A percentile compares a stretch with the other conserved stretches of the same genome.
Evolutionary conservation across 2,329 filamentous ascomycete species (phyloP).

Genomic region (Clarireedia hainanense): DNA sequence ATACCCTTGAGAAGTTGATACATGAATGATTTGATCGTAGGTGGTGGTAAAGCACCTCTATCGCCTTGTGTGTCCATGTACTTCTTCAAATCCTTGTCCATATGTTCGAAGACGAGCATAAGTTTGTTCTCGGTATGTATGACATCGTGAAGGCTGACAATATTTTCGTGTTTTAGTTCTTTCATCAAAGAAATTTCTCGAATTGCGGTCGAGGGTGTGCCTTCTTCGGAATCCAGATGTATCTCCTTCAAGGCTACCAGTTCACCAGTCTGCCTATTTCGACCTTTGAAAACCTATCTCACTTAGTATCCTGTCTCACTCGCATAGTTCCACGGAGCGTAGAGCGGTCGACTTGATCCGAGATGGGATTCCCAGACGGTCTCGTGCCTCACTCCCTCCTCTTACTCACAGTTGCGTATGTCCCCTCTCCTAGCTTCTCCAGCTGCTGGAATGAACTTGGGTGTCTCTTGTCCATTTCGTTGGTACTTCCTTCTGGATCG

Average conservation of each 20-base stretch:
- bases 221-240: slow-evolving; percentile 96
- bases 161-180: slow-evolving; percentile 97
- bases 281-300: slow-evolving; percentile 87
- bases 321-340: no score
- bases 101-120: slow-evolving; percentile 98
- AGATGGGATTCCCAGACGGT: no score
- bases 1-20: slow-evolving; percentile 93
- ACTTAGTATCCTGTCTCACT: slow-evolving; percentile 17
- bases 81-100: slow-evolving; percentile 97
- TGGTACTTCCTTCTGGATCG: slow-evolving; percentile 17
- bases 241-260: slow-evolving; percentile 97
- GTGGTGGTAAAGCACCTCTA: slow-evolving; percentile 77
- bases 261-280: slow-evolving; percentile 93
- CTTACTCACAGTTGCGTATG: slow-evolving; percentile 78
- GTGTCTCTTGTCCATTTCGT: slow-evolving; percentile 78
- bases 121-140: slow-evolving; percentile 99
- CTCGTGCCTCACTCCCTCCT: neutral
- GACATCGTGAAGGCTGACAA: slow-evolving; percentile 94
- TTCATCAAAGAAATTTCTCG: slow-evolving; percentile 99
- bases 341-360: no score
- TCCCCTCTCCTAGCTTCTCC: slow-evolving; percentile 97
- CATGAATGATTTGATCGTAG: slow-evolving; percentile 98
- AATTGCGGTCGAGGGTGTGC: slow-evolving; percentile 93
- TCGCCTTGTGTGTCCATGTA: slow-evolving; percentile 96
- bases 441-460: slow-evolving; percentile 94